Evolutionary conservation across 352 stramenopile species (phyloP).

Genomic region (Nothophytophthora sp.): DNA sequence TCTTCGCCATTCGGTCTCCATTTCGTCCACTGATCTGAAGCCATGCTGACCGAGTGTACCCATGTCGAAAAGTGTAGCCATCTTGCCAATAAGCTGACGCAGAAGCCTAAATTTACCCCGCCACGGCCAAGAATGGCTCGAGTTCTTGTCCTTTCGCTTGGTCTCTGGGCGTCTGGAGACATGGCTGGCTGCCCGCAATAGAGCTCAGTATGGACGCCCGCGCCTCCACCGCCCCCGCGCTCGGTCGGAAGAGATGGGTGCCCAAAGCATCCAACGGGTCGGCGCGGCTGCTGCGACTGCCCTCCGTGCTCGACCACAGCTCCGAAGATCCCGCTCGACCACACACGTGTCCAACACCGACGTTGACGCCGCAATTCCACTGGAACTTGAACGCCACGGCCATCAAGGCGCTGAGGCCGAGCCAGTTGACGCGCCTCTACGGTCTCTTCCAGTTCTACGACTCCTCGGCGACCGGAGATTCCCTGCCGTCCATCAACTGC

Average conservation of each 20-base stretch:
- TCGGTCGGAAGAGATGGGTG: constrained; percentile 10
- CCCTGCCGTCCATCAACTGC: constrained; percentile 49
- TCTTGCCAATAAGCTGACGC: too few species aligned
- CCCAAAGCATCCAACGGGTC: background rate
- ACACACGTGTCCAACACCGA: constrained; percentile 10
- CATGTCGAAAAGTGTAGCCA: too few species aligned
- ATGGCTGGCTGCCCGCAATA: too few species aligned
- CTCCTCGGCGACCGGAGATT: constrained; percentile 45
- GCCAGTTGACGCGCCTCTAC: constrained; percentile 45
- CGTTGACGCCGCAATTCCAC: constrained; percentile 41
- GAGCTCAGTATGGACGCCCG: constrained; percentile 12
- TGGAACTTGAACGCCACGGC: constrained; percentile 56
- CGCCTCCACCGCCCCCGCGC: constrained; percentile 8
- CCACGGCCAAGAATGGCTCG: too few species aligned
- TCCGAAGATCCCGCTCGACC: background rate
- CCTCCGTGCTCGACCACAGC: background rate
- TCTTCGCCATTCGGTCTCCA: too few species aligned
- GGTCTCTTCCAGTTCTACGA: constrained; percentile 63
- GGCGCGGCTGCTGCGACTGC: constrained; percentile 7
- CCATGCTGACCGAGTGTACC: too few species aligned
- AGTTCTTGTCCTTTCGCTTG: too few species aligned
- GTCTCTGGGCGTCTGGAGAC: too few species aligned
- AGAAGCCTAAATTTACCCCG: too few species aligned
- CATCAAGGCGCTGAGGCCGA: constrained; percentile 20
- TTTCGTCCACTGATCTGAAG: too few species aligned